Percentiles rank a stretch among this genome's conserved stretches.
Evolutionary conservation across 306 rosid genomes (phyloP).

Genomic region (Trichosanthes truncata): DNA sequence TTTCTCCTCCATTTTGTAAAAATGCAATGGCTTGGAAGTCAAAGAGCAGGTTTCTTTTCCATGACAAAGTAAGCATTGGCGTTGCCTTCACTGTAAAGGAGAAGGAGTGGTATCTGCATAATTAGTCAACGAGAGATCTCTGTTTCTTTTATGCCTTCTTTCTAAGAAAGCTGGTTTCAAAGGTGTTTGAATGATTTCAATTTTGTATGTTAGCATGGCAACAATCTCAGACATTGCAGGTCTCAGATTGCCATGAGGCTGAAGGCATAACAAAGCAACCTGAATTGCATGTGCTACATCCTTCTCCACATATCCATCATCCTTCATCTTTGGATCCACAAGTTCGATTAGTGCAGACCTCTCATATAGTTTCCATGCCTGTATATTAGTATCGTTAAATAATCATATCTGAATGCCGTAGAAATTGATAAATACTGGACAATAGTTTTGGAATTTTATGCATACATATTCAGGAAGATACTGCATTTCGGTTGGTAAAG

Average conservation of each 20-base stretch:
- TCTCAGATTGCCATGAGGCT: slow-evolving; percentile 55
- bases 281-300: slow-evolving; percentile 61
- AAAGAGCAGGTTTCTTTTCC: background rate
- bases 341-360: slow-evolving; percentile 39
- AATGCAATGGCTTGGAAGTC: background rate
- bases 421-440: background rate
- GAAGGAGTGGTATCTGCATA: slow-evolving; percentile 34
- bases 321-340: slow-evolving; percentile 48
- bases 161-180: slow-evolving; percentile 45
- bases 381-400: background rate
- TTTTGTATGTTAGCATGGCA: slow-evolving; percentile 56
- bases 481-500: slow-evolving; percentile 65
- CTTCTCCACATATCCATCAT: slow-evolving; percentile 38
- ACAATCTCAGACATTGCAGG: slow-evolving; percentile 86
- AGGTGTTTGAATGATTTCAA: slow-evolving; percentile 40
- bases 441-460: background rate
- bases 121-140: slow-evolving; percentile 44
- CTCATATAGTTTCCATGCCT: slow-evolving; percentile 80
- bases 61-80: background rate
- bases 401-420: background rate
- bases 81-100: slow-evolving; percentile 15
- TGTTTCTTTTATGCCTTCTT: slow-evolving; percentile 33
- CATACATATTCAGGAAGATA: slow-evolving; percentile 84
- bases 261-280: slow-evolving; percentile 66
- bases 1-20: background rate